A percentile compares a stretch with the other conserved stretches of the same genome.
These are phyloP conservation scores for Manihot esculenta DNA, from an alignment of 441 rosid species.

Conservation along the genomic window DNA sequence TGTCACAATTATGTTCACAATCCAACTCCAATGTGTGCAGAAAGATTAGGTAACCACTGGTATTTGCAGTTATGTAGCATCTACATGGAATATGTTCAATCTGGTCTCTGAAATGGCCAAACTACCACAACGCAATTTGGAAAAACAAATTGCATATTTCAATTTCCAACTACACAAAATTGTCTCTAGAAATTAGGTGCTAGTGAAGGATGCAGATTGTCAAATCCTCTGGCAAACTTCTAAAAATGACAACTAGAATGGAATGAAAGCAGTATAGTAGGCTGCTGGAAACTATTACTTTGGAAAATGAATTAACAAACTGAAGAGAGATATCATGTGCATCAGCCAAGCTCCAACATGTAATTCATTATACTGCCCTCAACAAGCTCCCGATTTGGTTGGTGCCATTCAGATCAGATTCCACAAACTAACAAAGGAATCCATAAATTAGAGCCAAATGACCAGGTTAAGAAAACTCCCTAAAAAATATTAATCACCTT, in stretches of 20 bases:
- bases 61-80: neutral
- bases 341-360: neutral
- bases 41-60: neutral
- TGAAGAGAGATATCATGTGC: neutral
- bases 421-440: neutral
- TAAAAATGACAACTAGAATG: no score
- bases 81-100: neutral
- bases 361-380: neutral
- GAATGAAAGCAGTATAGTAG: neutral
- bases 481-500: neutral
- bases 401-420: neutral
- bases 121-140: neutral
- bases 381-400: neutral
- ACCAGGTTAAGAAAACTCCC: neutral
- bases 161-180: neutral
- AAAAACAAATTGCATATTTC: no score
- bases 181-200: neutral
- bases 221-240: neutral
- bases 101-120: neutral
- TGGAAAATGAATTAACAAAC: neutral
- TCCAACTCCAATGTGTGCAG: neutral
- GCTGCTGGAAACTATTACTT: neutral
- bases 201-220: neutral
- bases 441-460: neutral
- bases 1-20: neutral